Conservation (phyloP, 768 basidiomycete genomes). For the Leccinum boreale region DNA sequence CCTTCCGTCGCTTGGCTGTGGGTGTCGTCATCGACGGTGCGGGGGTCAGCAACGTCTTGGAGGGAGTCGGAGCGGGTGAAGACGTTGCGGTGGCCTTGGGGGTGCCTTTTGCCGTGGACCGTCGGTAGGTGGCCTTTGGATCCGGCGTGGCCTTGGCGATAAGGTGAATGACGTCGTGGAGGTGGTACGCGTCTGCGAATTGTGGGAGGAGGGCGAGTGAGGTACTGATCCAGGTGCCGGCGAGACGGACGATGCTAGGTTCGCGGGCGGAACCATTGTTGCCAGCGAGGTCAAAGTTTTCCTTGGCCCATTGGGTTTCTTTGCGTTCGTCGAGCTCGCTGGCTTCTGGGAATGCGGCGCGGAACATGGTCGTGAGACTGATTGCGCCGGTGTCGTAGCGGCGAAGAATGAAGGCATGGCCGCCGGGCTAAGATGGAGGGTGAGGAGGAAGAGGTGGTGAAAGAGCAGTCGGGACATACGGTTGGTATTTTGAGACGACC, state of each 20-base stretch:
- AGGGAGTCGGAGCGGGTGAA: slow-evolving; percentile 19
- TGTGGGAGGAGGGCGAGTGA: slow-evolving; percentile 51
- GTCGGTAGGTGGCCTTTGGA: slow-evolving; percentile 73
- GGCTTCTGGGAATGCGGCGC: slow-evolving; percentile 87
- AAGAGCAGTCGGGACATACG: slow-evolving; percentile 42
- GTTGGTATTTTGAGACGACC: slow-evolving; percentile 89
- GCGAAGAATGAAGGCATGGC: slow-evolving; percentile 92
- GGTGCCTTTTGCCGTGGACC: slow-evolving; percentile 45
- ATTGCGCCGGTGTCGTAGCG: slow-evolving; percentile 92
- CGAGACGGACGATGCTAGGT: slow-evolving; percentile 64
- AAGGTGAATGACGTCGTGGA: slow-evolving; percentile 57
- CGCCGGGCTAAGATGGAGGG: slow-evolving; percentile 47
- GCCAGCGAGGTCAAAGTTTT: slow-evolving; percentile 67
- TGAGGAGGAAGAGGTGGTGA: slow-evolving; percentile 16
- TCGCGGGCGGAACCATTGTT: slow-evolving; percentile 74
- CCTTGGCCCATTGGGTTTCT: slow-evolving; percentile 83
- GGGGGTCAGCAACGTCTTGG: slow-evolving; percentile 31
- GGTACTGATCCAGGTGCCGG: slow-evolving; percentile 83
- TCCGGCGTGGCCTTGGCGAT: slow-evolving; percentile 76
- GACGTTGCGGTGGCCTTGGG: slow-evolving; percentile 29
- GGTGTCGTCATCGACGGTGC: slow-evolving; percentile 39
- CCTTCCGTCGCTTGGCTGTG: slow-evolving; percentile 63
- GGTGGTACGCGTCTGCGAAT: slow-evolving; percentile 64
- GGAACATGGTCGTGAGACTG: slow-evolving; percentile 94
- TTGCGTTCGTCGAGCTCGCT: slow-evolving; percentile 70